These are phyloP conservation scores for Claviceps purpurea DNA, from an alignment of 2,329 filamentous ascomycete species.

Conservation along the genomic window DNA sequence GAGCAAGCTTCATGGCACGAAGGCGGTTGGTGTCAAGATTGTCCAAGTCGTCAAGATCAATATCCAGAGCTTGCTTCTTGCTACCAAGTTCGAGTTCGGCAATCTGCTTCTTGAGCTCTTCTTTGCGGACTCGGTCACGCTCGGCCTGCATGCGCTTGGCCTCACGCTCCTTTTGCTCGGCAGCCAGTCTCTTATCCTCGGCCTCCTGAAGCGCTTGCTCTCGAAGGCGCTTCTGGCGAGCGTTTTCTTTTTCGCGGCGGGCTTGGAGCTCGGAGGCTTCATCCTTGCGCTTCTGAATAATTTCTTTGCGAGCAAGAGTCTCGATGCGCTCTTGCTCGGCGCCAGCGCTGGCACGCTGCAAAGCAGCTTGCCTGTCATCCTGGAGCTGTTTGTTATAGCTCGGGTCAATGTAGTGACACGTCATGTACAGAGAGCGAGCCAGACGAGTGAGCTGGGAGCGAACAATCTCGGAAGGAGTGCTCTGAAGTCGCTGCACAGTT, in stretches of 20 bases:
- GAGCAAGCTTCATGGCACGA: slow-evolving; percentile 85
- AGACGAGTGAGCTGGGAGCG: slow-evolving; percentile 87
- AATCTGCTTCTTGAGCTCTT: slow-evolving; percentile 86
- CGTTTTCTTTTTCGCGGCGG: slow-evolving; percentile 83
- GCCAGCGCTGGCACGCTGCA: slow-evolving; percentile 70
- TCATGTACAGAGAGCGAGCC: slow-evolving; percentile 80
- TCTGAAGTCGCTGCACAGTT: slow-evolving; percentile 88
- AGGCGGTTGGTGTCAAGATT: slow-evolving; percentile 82
- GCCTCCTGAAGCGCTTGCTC: slow-evolving; percentile 82
- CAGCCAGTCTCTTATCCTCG: slow-evolving; percentile 76
- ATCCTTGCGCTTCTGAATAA: slow-evolving; percentile 96
- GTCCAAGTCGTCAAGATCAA: slow-evolving; percentile 71
- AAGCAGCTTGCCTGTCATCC: slow-evolving; percentile 65
- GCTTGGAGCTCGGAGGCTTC: slow-evolving; percentile 81
- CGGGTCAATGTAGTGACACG: slow-evolving; percentile 91
- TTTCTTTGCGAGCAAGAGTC: slow-evolving; percentile 69
- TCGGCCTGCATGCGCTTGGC: slow-evolving; percentile 75
- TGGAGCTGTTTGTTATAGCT: slow-evolving; percentile 71
- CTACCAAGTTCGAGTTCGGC: slow-evolving; percentile 75
- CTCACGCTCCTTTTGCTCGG: slow-evolving; percentile 86
- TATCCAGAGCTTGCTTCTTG: slow-evolving; percentile 53
- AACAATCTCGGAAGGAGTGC: slow-evolving; percentile 94
- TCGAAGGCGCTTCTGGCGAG: slow-evolving; percentile 71
- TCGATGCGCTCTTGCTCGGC: slow-evolving; percentile 86
- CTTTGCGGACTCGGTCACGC: slow-evolving; percentile 77